Conservation (phyloP, 1,284 basidiomycete species). For the Sphaerobolus stellatus region DNA sequence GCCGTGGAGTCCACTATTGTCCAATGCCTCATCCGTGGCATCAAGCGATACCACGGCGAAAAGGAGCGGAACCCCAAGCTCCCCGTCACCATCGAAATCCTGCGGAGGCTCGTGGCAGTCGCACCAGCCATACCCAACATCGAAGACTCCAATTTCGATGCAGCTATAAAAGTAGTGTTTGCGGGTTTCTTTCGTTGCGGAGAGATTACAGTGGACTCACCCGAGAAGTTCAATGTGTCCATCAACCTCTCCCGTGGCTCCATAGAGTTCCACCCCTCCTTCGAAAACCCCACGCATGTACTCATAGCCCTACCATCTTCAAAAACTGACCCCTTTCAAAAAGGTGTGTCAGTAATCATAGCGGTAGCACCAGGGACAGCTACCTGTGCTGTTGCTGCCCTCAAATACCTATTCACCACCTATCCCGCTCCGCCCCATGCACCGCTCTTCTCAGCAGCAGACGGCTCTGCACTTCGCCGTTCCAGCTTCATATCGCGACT, state of each 20-base stretch:
- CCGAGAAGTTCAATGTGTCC: not conserved
- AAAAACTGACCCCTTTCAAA: constrained; percentile 16
- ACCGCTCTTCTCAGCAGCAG: no score
- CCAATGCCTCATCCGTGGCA: constrained; percentile 3
- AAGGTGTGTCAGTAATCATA: constrained; percentile 5
- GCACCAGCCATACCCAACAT: not conserved
- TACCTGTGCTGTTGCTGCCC: not conserved
- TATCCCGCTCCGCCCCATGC: not conserved
- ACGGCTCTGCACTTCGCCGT: not conserved
- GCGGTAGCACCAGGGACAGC: not conserved
- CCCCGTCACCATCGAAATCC: constrained; percentile 16
- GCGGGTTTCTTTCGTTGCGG: constrained; percentile 6
- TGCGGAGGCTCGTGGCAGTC: not conserved
- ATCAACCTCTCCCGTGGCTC: not conserved
- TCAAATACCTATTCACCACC: not conserved
- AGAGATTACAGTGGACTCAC: constrained; percentile 9
- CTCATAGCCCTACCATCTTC: constrained; percentile 5
- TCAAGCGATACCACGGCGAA: constrained; percentile 9
- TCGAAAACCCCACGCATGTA: not conserved
- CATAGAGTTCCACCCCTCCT: not conserved
- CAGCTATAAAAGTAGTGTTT: constrained; percentile 10
- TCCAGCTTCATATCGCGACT: not conserved
- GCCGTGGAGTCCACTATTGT: constrained; percentile 5
- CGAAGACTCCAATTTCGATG: not conserved
- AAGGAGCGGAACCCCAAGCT: not conserved